Evolutionary conservation across 495 filamentous ascomycete species (phyloP).

Genomic region (Bombardia bombarda): DNA sequence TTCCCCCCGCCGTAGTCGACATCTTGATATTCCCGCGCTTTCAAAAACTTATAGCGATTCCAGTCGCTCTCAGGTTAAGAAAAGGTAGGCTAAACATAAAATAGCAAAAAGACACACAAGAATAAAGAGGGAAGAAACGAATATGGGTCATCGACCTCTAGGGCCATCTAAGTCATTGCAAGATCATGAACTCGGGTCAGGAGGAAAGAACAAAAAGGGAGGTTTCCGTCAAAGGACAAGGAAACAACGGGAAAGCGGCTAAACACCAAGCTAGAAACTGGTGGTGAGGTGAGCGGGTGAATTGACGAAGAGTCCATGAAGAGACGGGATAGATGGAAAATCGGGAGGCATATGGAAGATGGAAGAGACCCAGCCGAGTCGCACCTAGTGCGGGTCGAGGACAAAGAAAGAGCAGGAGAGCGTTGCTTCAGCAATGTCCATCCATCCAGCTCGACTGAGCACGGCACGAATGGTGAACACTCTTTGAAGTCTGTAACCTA

Average conservation of each 20-base stretch:
- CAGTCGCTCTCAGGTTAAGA: slow-evolving; percentile 28
- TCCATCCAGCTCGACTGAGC: background rate
- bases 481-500: slow-evolving; percentile 16
- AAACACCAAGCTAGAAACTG: slow-evolving; percentile 24
- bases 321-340: slow-evolving; percentile 7
- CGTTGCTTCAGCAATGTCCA: too few relatives aligned
- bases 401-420: background rate
- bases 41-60: slow-evolving; percentile 25
- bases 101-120: slow-evolving; percentile 23
- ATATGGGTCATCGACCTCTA: slow-evolving; percentile 21
- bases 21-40: slow-evolving; percentile 21
- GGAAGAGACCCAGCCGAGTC: slow-evolving; percentile 5
- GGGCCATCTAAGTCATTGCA: slow-evolving; percentile 32
- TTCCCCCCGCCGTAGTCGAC: slow-evolving; percentile 31
- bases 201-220: slow-evolving; percentile 11
- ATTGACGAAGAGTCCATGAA: slow-evolving; percentile 15
- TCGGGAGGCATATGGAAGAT: slow-evolving; percentile 18
- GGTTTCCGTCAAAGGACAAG: slow-evolving; percentile 15
- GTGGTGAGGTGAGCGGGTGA: slow-evolving; percentile 26
- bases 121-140: slow-evolving; percentile 21
- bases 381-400: background rate
- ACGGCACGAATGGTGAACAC: background rate
- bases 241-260: slow-evolving; percentile 19
- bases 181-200: slow-evolving; percentile 29
- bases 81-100: slow-evolving; percentile 7